Percentiles rank a stretch among this genome's conserved stretches.
Evolutionary conservation across 805 yeast genomes (phyloP).

Genomic region (Lipomyces orientalis): DNA sequence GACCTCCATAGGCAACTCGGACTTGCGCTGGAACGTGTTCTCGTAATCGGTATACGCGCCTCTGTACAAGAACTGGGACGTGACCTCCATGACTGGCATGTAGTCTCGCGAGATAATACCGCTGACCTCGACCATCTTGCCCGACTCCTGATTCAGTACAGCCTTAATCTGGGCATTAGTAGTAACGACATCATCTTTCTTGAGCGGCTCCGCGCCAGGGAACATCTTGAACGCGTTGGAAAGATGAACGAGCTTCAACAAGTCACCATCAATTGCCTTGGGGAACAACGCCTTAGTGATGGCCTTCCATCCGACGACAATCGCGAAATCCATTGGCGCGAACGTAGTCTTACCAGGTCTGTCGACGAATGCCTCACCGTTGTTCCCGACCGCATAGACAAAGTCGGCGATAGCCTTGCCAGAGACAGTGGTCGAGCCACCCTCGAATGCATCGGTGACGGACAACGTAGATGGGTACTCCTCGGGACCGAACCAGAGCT

Average conservation of each 20-base stretch:
- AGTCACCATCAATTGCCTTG: slow-evolving; percentile 91
- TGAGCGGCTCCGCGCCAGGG: slow-evolving; percentile 88
- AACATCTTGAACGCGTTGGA: slow-evolving; percentile 93
- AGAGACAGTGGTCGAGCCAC: slow-evolving; percentile 69
- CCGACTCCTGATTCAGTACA: slow-evolving; percentile 87
- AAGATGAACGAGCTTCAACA: slow-evolving; percentile 89
- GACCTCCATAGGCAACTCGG: slow-evolving; percentile 87
- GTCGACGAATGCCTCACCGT: slow-evolving; percentile 92
- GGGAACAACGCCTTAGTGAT: slow-evolving; percentile 99
- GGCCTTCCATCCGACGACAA: slow-evolving; percentile 97
- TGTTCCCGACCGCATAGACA: slow-evolving; percentile 96
- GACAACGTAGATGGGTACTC: slow-evolving; percentile 60
- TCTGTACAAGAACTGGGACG: slow-evolving; percentile 94
- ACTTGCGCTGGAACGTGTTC: slow-evolving; percentile 87
- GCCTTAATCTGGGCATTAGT: slow-evolving; percentile 85
- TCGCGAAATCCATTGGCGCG: slow-evolving; percentile 99
- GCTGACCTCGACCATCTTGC: slow-evolving; percentile 93
- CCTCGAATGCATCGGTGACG: slow-evolving; percentile 72
- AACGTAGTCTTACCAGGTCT: slow-evolving; percentile 81
- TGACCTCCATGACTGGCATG: slow-evolving; percentile 87
- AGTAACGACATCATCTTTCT: slow-evolving; percentile 83
- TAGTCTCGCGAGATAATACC: slow-evolving; percentile 83
- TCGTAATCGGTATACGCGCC: slow-evolving; percentile 87
- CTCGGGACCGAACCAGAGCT: slow-evolving; percentile 82
- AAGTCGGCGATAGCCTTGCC: slow-evolving; percentile 84